These are phyloP conservation scores for Zygosaccharomyces pseudorouxii DNA, from an alignment of 805 yeast genomes.

Conservation along the genomic window DNA sequence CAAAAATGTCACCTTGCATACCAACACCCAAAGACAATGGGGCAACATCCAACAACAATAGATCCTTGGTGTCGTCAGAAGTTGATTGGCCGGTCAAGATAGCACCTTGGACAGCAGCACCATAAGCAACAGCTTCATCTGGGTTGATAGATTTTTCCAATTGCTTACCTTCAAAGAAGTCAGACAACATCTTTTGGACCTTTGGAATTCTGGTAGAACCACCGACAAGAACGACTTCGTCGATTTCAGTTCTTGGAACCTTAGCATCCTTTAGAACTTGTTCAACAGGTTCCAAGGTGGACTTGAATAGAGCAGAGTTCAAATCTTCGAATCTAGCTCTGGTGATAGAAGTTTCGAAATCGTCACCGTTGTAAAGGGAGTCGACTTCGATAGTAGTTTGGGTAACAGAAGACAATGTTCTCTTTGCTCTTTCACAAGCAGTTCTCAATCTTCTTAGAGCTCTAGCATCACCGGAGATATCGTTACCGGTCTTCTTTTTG, in stretches of 20 bases:
- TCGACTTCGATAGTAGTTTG: conserved; percentile 96
- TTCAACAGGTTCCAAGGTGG: conserved; percentile 91
- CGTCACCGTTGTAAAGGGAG: conserved; percentile 92
- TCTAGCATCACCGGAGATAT: conserved; percentile 86
- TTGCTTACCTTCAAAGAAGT: conserved; percentile 95
- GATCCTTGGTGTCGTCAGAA: conserved; percentile 89
- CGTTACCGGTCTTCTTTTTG: conserved; percentile 91
- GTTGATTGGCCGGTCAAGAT: conserved; percentile 90
- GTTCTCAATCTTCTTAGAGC: conserved; percentile 98
- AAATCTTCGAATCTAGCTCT: conserved; percentile 98
- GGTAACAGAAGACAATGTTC: conserved; percentile 93
- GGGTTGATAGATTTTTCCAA: conserved; percentile 97
- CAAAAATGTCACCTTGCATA: conserved; percentile 99
- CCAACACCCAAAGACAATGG: conserved; percentile 99
- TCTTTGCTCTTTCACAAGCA: conserved; percentile 98
- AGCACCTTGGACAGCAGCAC: conserved; percentile 99
- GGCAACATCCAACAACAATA: conserved; percentile 92
- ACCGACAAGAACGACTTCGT: conserved; percentile 96
- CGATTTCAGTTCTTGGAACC: conserved; percentile 75
- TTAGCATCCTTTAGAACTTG: conserved; percentile 91
- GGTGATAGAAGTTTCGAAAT: conserved; percentile 87
- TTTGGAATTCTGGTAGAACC: conserved; percentile 99
- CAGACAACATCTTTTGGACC: conserved; percentile 90
- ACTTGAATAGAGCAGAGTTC: conserved; percentile 87
- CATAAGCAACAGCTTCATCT: conserved; percentile 98